A percentile compares a stretch with the other conserved stretches of the same genome.
Evolutionary conservation across 345 rosid species (phyloP).

Genomic region (Limnanthes douglasii): DNA sequence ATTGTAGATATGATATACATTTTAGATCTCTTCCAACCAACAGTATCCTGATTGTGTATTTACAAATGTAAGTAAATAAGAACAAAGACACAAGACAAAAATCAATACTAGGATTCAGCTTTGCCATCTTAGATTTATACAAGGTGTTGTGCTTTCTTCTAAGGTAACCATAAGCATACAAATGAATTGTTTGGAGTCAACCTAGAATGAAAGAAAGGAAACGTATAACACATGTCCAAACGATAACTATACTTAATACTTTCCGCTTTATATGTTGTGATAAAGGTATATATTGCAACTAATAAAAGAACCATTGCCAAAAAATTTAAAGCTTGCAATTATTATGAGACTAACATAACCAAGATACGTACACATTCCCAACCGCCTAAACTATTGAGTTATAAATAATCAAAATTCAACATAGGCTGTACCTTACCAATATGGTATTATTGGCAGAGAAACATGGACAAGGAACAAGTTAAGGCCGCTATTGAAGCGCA

Average conservation of each 20-base stretch:
- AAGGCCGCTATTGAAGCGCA: conserved; percentile 84
- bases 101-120: background rate
- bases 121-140: conserved; percentile 80
- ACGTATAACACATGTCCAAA: background rate
- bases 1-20: conserved; percentile 38
- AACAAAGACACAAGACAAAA: background rate
- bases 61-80: background rate
- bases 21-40: conserved; percentile 50
- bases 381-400: conserved; percentile 77
- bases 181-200: background rate
- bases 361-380: conserved; percentile 53
- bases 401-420: no score
- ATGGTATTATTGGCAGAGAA: conserved; percentile 25
- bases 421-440: no score
- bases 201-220: conserved; percentile 1
- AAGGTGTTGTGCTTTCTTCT: conserved; percentile 64
- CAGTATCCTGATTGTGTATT: conserved; percentile 34
- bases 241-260: no score
- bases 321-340: no score
- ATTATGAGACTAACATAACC: background rate
- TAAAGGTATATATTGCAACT: background rate
- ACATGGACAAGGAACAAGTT: conserved; percentile 55
- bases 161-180: conserved; percentile 30
- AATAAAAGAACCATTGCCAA: no score
- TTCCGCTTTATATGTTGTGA: no score